Base-by-base conservation (phyloP, 2,329 filamentous ascomycete genomes). In the Phaeophleospora eucalypticola region DNA sequence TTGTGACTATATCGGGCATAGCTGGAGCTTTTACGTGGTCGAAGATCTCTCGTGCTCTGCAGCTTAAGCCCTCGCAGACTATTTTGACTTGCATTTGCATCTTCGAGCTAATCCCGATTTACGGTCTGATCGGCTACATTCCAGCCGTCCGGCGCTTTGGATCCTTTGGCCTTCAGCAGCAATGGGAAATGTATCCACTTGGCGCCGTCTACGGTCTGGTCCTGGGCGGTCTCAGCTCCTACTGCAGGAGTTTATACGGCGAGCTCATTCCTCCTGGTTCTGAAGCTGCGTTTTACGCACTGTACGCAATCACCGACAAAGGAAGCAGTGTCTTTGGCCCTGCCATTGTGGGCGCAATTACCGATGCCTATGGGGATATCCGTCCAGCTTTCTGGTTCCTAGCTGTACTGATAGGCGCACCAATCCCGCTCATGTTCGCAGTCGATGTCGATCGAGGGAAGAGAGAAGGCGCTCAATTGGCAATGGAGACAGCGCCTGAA, bases 221-320 rank as follows among this genome's bases (percentile, higher is more conserved):
- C 2, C 81, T 97, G 21, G 93, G 93, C n/a, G 93, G 93, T 0
- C 72, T 98, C 34, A 89, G 87, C 48, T 86, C 86, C 18, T 96
- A 97, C 68, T 97, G 93, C 64, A 84, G 93, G 35, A 90, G 87
- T 51, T 76, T 98, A 3, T 98, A 88, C 64, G 90, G 89, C 33
- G 90, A 97, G 67, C 77, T 98, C 46, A 95, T 98, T 45, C 93
- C 93, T 1, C 88, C 89, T 0, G 93, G 93, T 3, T 94, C 86
- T 21, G 93, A 98, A 69, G 90, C 93, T 0, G 90, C 91, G 0
- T 98, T 98, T 64, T 98, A 95, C 65, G 90, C 91, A 0, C 75
- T 98, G 1, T 98, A 97, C 64, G 93, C 93, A 29, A 96, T 97
- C 54, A 97, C 93, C 1, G 93, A 98, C 67, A 98, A 98, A 68